Evolutionary conservation across 2,329 filamentous ascomycete genomes (phyloP).

Genomic region (Monosporascus sp.): DNA sequence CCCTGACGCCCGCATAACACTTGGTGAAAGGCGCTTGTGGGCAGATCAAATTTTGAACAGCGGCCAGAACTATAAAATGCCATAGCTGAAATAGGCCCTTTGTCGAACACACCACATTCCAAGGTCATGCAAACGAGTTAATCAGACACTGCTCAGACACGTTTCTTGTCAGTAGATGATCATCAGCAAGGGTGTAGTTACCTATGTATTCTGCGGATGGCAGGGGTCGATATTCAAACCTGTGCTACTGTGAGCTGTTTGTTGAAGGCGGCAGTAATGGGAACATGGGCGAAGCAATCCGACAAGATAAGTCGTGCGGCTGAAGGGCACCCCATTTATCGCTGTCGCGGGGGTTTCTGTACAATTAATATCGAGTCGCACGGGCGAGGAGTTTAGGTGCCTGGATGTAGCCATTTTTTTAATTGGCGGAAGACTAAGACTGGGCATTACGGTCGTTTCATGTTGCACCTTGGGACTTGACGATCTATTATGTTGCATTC

Average conservation of each 20-base stretch:
- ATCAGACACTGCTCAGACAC: neutral
- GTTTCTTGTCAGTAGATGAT: neutral
- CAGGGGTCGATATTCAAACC: neutral
- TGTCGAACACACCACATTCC: neutral
- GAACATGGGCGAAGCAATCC: neutral
- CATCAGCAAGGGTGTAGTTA: neutral
- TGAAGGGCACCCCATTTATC: constrained; percentile 13
- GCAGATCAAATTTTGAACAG: too few relatives aligned
- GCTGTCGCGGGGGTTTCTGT: constrained; percentile 10
- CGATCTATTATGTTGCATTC: constrained; percentile 34
- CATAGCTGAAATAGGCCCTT: neutral
- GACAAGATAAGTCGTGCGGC: neutral
- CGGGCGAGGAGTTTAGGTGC: constrained; percentile 11
- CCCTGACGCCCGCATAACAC: too few relatives aligned
- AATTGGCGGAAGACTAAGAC: constrained; percentile 17
- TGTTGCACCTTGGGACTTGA: constrained; percentile 32
- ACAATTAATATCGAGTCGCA: constrained; percentile 14
- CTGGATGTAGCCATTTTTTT: constrained; percentile 18
- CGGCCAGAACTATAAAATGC: too few relatives aligned
- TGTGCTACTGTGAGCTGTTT: neutral
- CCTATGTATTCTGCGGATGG: neutral
- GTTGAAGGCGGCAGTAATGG: neutral
- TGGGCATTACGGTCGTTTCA: constrained; percentile 29
- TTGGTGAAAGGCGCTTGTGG: too few relatives aligned
- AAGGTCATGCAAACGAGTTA: neutral